phyloP scores from a whole-genome alignment of 306 rosid species.

The Casuarina equisetifolia region DNA sequence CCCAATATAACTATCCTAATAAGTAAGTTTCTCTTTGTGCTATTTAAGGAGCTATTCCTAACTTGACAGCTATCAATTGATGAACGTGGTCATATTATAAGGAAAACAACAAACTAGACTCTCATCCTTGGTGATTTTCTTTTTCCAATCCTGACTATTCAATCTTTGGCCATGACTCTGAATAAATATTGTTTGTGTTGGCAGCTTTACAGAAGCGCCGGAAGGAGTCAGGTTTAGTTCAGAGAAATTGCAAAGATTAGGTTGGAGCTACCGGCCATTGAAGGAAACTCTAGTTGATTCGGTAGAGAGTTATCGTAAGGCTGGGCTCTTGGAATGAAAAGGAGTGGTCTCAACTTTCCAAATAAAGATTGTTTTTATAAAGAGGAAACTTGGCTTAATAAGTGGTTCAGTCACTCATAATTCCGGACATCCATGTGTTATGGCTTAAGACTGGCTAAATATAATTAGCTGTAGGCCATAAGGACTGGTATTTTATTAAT shows the following conservation, averaged over 20 bases:
- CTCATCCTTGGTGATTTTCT: too few relatives aligned
- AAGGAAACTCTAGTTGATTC: conserved; percentile 63
- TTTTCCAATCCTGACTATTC: too few relatives aligned
- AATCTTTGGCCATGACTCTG: background rate
- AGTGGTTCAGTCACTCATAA: background rate
- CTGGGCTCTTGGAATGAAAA: conserved; percentile 33
- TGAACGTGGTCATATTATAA: background rate
- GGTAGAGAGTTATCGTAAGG: conserved; percentile 44
- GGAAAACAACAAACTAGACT: background rate
- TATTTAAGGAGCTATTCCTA: background rate
- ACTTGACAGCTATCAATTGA: background rate
- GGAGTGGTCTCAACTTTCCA: background rate
- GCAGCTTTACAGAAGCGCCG: conserved; percentile 45
- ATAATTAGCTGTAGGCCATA: too few relatives aligned
- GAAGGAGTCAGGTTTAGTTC: background rate
- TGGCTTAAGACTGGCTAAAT: background rate
- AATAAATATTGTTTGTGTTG: background rate
- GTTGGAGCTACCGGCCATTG: too few relatives aligned
- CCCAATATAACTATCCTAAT: conserved; percentile 57
- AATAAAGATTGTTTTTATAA: background rate
- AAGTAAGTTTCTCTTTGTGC: conserved; percentile 38
- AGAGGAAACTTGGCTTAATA: background rate
- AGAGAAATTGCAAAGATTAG: too few relatives aligned
- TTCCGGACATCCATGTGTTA: background rate
- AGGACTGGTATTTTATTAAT: background rate